Evolutionary conservation across 1,284 basidiomycete species (phyloP).

Genomic region (Rhodotorula sp.): DNA sequence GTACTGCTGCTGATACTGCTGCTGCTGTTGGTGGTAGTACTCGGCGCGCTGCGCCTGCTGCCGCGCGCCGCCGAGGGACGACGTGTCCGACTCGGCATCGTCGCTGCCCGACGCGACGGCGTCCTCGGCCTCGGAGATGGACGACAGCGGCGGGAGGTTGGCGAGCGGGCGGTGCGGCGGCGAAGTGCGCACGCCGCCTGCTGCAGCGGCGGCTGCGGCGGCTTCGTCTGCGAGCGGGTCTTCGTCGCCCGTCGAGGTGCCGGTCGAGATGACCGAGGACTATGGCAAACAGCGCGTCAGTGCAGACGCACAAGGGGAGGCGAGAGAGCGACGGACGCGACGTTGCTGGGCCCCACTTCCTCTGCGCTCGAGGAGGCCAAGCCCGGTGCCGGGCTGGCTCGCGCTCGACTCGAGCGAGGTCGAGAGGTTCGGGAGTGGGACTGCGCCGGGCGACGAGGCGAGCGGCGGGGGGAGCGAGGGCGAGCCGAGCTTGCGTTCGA

Average conservation of each 20-base stretch:
- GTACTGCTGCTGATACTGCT: not conserved
- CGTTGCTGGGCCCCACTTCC: conserved; percentile 13
- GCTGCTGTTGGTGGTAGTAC: not conserved
- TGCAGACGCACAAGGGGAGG: too few relatives aligned
- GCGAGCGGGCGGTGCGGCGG: conserved; percentile 11
- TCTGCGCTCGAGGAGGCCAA: conserved; percentile 3
- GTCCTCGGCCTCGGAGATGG: conserved; percentile 40
- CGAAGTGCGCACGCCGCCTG: not conserved
- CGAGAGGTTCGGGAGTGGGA: not conserved
- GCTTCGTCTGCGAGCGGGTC: conserved; percentile 11
- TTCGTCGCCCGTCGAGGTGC: not conserved
- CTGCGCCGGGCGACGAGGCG: not conserved
- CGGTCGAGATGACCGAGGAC: not conserved
- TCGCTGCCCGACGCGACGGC: conserved; percentile 14
- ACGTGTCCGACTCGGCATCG: conserved; percentile 34
- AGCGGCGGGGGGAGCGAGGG: conserved; percentile 10
- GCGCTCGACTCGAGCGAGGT: conserved; percentile 1
- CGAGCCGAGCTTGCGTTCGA: conserved; percentile 70
- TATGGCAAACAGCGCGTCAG: not conserved
- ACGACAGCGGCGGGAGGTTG: conserved; percentile 24
- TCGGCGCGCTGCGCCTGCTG: not conserved
- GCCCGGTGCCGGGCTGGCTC: not conserved
- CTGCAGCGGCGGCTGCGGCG: not conserved
- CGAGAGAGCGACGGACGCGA: not conserved
- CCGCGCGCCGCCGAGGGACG: conserved; percentile 14